These are phyloP conservation scores for Cryptococcus deneoformans DNA, from an alignment of 1,284 basidiomycete genomes.

Conservation along the genomic window DNA sequence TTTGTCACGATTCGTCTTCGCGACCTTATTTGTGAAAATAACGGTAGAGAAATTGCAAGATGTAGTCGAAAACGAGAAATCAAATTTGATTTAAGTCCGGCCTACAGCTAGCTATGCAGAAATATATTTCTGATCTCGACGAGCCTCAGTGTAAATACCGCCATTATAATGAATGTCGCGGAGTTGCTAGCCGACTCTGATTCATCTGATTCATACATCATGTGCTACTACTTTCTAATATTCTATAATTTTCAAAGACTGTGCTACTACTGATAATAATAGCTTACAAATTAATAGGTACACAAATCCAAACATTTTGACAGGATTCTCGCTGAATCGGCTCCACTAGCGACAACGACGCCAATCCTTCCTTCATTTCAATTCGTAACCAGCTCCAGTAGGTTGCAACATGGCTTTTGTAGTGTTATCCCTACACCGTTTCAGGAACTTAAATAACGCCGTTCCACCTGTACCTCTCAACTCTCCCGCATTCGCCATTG, in stretches of 20 bases:
- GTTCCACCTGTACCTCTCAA: constrained; percentile 86
- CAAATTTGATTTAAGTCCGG: no score
- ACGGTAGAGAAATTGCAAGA: constrained; percentile 19
- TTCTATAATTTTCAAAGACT: no score
- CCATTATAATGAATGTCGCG: no score
- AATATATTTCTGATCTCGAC: no score
- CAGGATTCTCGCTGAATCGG: not conserved
- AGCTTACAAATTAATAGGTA: no score
- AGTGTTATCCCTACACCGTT: constrained; percentile 74
- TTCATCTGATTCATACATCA: no score
- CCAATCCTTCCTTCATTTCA: constrained; percentile 8
- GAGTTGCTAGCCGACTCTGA: no score
- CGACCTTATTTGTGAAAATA: constrained; percentile 71
- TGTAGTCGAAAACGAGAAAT: not conserved
- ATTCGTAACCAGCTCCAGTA: constrained; percentile 26
- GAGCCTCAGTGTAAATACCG: no score
- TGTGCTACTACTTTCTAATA: no score
- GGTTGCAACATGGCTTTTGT: constrained; percentile 57
- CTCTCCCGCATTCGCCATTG: constrained; percentile 30
- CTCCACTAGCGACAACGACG: not conserved
- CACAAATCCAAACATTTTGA: not conserved
- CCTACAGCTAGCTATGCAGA: no score
- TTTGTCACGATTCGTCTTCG: constrained; percentile 79
- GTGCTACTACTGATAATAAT: no score
- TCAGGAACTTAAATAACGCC: constrained; percentile 73